Conservation (phyloP, 225 moss, liverwort and hornwort genomes). For the Sphagnum contortum region DNA sequence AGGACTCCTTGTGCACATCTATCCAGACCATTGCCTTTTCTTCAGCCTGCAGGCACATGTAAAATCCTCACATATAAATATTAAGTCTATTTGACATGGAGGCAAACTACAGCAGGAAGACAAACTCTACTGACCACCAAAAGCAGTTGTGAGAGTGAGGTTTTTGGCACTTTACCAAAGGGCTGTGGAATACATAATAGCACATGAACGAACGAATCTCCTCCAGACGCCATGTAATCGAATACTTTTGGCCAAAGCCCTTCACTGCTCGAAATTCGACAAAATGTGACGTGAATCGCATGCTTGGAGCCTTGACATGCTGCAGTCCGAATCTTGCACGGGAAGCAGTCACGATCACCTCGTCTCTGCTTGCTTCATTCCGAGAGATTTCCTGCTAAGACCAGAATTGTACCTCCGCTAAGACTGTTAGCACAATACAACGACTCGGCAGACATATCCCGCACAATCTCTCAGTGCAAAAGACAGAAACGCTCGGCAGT, state of each 20-base stretch:
- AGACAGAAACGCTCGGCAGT: too few species aligned
- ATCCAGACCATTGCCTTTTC: too few species aligned
- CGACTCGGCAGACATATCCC: too few species aligned
- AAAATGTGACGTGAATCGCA: slow-evolving; percentile 19
- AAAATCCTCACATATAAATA: not conserved
- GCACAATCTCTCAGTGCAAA: too few species aligned
- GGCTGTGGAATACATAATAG: slow-evolving; percentile 15
- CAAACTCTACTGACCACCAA: not conserved
- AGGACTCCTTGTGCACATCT: too few species aligned
- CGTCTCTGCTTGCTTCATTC: not conserved
- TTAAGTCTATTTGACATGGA: not conserved
- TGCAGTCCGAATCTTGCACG: slow-evolving; percentile 28
- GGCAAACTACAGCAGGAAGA: too few species aligned
- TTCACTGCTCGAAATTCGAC: slow-evolving; percentile 26
- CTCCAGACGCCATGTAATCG: slow-evolving; percentile 17
- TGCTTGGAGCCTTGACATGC: slow-evolving; percentile 22
- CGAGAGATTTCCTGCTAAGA: too few species aligned
- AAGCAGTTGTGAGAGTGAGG: not conserved
- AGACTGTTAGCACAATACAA: too few species aligned
- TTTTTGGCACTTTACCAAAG: slow-evolving; percentile 14
- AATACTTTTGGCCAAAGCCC: slow-evolving; percentile 2
- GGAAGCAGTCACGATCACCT: slow-evolving; percentile 23
- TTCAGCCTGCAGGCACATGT: not conserved
- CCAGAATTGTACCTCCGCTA: too few species aligned
- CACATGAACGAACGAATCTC: slow-evolving; percentile 18